These are phyloP conservation scores for Populus tomentosa DNA, from an alignment of 441 rosid genomes.

Conservation along the genomic window DNA sequence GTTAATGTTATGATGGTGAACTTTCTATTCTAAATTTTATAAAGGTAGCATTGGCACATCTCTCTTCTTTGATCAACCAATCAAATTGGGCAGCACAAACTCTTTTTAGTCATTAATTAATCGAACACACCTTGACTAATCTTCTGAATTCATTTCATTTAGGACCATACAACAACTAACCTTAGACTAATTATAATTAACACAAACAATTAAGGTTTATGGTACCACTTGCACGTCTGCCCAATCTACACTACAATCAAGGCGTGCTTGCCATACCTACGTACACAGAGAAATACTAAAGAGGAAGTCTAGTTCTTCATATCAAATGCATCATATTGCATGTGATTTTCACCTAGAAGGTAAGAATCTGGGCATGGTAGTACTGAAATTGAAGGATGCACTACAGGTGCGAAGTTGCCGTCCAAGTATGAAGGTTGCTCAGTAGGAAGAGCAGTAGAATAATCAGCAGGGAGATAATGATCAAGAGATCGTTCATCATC, in stretches of 20 bases:
- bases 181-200: background rate
- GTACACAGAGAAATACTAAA: background rate
- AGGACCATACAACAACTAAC: background rate
- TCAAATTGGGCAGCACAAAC: background rate
- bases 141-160: too few relatives aligned
- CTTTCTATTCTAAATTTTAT: too few relatives aligned
- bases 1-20: too few relatives aligned
- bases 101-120: too few relatives aligned
- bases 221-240: background rate
- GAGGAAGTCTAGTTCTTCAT: background rate
- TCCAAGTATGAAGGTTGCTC: background rate
- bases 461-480: background rate
- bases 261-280: background rate
- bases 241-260: too few relatives aligned
- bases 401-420: background rate
- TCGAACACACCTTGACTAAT: too few relatives aligned
- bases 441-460: background rate
- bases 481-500: constrained; percentile 14
- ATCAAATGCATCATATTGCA: background rate
- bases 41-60: background rate
- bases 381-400: background rate
- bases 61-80: background rate
- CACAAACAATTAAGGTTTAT: background rate
- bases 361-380: background rate
- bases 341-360: background rate